Evolutionary conservation across 2,329 filamentous ascomycete species (phyloP), one percentile per base, ranked within the genome.

Genomic region (Orbilia brochopaga): DNA sequence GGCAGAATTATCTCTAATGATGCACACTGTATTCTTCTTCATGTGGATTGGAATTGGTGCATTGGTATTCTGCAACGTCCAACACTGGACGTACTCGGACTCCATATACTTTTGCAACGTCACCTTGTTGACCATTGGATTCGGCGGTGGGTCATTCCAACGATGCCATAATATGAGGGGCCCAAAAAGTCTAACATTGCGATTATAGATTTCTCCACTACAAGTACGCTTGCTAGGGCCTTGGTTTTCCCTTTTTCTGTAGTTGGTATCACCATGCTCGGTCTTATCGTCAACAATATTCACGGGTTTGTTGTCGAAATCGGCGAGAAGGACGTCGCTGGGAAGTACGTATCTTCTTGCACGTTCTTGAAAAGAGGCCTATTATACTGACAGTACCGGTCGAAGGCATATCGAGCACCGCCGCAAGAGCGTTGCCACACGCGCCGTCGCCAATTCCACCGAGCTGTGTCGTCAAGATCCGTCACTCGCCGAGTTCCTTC

Each of bases 21-120:
- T 96, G 24, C 92, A 97, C 79, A 96, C 91, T 1, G 95, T 95
- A 79, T 82, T 90, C 63, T 91, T 95, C 77, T 87, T 96, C 56
- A 80, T 90, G 56, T 96, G 94, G 82, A 82, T 97, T 0, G 86
- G 90, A 0, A 80, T 91, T 1, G 92, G 92, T 0, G 91, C 88
- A 0, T 84, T 88, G 0, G 80, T 95, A 0, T 96, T 94, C 77
- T 86, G 86, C 4, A 82, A 81, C 0, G 83, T 94, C 1, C 88
- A 96, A 72, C 83, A 80, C 2, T 94, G 92, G 87, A 81, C 83
- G 21, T 96, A 89, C 77, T 85, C 90, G 0, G 90, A 97, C 76
- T 86, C 87, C 1, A 81, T 92, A 0, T 92, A 92, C 78, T 92
- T 90, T 85, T 89, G 88, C 55, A 87, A 92, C 75, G 86, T 91